These are phyloP conservation scores for Ophiocordyceps sinensis DNA, from an alignment of 2,329 filamentous ascomycete species.

Conservation along the genomic window DNA sequence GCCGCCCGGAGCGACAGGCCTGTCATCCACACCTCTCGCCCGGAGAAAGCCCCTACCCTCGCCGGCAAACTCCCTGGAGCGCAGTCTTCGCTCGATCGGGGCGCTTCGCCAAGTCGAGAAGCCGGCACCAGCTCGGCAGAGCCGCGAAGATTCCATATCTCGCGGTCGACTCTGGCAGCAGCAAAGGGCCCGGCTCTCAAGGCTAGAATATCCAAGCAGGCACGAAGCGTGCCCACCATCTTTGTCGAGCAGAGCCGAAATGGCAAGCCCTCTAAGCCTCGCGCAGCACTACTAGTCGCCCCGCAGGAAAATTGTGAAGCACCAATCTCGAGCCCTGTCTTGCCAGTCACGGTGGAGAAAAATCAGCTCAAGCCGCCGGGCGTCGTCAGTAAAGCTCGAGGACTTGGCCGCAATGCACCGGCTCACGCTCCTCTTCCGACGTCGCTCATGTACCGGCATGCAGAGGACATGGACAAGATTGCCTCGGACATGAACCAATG, in stretches of 20 bases:
- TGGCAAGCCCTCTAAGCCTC: constrained; percentile 9
- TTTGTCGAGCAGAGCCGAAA: constrained; percentile 39
- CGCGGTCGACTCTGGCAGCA: constrained; percentile 27
- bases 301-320: neutral
- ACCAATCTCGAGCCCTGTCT: neutral
- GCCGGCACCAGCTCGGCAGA: constrained; percentile 11
- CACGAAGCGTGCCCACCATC: constrained; percentile 28
- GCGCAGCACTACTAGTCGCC: constrained; percentile 4
- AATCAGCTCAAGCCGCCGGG: constrained; percentile 20
- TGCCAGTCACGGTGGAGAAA: constrained; percentile 6
- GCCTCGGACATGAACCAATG: constrained; percentile 42
- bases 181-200: constrained; percentile 7
- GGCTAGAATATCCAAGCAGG: constrained; percentile 24
- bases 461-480: constrained; percentile 33
- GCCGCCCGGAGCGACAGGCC: constrained; percentile 17
- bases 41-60: constrained; percentile 15
- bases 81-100: too few species aligned
- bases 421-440: constrained; percentile 15
- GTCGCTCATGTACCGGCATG: constrained; percentile 18
- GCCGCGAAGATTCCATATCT: constrained; percentile 41
- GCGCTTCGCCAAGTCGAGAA: constrained; percentile 1
- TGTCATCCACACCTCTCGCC: constrained; percentile 32
- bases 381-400: constrained; percentile 11
- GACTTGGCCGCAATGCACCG: constrained; percentile 8
- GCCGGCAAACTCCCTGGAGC: too few species aligned